phyloP scores from a whole-genome alignment of 805 yeast species.

The Zygotorulaspora sp. region DNA sequence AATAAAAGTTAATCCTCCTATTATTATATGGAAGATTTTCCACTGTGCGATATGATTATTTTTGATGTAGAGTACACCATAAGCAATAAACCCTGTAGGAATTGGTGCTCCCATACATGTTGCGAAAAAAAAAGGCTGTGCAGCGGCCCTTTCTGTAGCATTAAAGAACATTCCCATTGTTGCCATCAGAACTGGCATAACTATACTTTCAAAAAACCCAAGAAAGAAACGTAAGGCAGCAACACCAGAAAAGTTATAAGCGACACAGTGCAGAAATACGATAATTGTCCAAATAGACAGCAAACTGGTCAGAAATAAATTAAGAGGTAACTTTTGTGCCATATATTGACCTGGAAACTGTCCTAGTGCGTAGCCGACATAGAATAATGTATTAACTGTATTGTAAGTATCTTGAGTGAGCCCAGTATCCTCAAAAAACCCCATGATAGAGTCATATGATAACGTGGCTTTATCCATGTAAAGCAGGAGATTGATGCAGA shows the following conservation, averaged over 20 bases:
- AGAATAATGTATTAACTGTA: constrained; percentile 49
- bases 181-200: constrained; percentile 42
- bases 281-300: constrained; percentile 44
- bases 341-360: constrained; percentile 44
- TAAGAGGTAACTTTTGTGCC: constrained; percentile 43
- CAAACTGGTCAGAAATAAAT: constrained; percentile 37
- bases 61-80: constrained; percentile 34
- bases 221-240: constrained; percentile 46
- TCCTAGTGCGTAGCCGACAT: constrained; percentile 48
- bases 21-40: constrained; percentile 52
- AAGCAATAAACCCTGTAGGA: constrained; percentile 49
- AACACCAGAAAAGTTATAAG: constrained; percentile 44
- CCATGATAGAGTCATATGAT: constrained; percentile 46
- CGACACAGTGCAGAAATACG: constrained; percentile 45
- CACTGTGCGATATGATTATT: constrained; percentile 37
- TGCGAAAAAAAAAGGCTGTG: constrained; percentile 51
- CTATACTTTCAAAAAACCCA: constrained; percentile 47
- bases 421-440: constrained; percentile 44
- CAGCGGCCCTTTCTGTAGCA: constrained; percentile 44
- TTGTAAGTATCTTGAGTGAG: constrained; percentile 43
- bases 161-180: constrained; percentile 51
- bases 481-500: constrained; percentile 40
- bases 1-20: constrained; percentile 51
- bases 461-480: constrained; percentile 51
- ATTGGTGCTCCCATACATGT: constrained; percentile 49